Evolutionary conservation across 805 yeast genomes (phyloP), one percentile per base, ranked within the genome.

Genomic region (Myxozyma monticola): DNA sequence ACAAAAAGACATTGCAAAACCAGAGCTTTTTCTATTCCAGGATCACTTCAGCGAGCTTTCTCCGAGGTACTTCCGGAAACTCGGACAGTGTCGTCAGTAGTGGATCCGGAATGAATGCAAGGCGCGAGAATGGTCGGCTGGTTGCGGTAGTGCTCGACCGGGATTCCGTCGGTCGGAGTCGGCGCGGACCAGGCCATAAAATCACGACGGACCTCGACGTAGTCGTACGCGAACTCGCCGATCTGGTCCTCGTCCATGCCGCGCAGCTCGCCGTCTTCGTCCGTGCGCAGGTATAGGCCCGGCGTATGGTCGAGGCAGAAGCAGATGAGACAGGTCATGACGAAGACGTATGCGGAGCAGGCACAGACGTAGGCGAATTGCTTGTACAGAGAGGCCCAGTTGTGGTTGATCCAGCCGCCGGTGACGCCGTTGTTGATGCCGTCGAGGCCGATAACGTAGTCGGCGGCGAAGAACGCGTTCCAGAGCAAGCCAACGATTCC

Each of bases 151-250:
- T 83, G 73, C 58, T 76, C 71, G 20, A 72, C 59, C 51, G 50
- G 41, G 18, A 48, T 41, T 7, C 56, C 59, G 26, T 48, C 58
- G 8, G 53, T 54, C 10, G 51, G 44, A 7, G 46, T 48, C 9
- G 73, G 72, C 1, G 71, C 66, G n/a, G 65, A 56, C 76, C 76
- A 72, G 22, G 74, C 70, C 31, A 68, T 62, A 57, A 65, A 91
- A 71, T 90, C 96, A 67, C 98, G 80, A 70, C 98, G 81, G 12
- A 91, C 95, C 73, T 91, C 99, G 50, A 91, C 96, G 66, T 89
- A 91, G 69, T 91, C 98, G 68, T 91, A 91, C n/a, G 98, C 98
- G 71, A 90, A 91, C 71, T 91, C 99, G 44, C 98, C 99, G 60
- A 91, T 87, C 71, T 91, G 96, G 70, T 88, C 96, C 68, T 90